Evolutionary conservation across 345 rosid species (phyloP).

Genomic region (Hibiscus syriacus): DNA sequence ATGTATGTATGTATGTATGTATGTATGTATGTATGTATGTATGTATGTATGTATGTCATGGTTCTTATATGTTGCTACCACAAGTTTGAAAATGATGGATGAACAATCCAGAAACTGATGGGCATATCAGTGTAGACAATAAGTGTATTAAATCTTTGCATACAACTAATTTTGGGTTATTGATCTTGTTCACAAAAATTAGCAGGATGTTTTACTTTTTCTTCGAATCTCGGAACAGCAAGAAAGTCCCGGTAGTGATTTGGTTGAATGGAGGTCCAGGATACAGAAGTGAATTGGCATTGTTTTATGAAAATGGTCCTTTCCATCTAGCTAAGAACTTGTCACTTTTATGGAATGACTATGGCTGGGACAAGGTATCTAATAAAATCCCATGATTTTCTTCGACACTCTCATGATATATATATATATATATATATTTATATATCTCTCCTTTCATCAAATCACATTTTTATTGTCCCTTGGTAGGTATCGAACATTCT

Average conservation of each 20-base stretch:
- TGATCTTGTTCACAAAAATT: background rate
- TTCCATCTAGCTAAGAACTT: no score
- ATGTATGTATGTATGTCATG: background rate
- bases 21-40: background rate
- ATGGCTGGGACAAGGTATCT: conserved; percentile 79
- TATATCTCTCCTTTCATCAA: background rate
- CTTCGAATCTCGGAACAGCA: no score
- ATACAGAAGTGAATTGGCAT: no score
- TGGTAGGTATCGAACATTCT: conserved; percentile 66
- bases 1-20: no score
- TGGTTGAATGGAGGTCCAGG: no score
- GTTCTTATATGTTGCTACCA: no score
- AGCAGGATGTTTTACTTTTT: conserved; percentile 77
- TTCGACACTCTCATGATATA: background rate
- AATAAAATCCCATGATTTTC: background rate
- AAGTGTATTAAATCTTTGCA: background rate
- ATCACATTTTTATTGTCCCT: background rate
- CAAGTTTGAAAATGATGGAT: background rate
- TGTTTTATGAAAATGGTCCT: no score
- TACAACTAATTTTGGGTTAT: background rate
- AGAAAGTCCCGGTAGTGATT: no score
- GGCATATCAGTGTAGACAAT: background rate
- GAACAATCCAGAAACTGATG: background rate
- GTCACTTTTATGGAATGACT: no score
- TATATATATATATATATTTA: no score